Base-by-base conservation (phyloP, 768 basidiomycete species). In the Lentinus brumalis region DNA sequence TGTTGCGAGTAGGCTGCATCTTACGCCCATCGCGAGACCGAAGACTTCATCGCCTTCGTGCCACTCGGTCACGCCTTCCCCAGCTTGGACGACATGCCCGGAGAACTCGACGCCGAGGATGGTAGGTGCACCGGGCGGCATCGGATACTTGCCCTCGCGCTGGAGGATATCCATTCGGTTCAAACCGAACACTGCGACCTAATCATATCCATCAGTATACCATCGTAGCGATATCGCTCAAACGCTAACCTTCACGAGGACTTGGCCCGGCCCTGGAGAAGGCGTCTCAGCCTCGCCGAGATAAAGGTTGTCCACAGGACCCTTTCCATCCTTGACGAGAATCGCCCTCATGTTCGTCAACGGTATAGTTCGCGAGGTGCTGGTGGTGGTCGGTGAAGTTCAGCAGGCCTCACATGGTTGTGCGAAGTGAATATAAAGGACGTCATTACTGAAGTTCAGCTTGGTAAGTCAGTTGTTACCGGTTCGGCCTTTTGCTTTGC, bases 61-160 rank as follows among this genome's bases (percentile, higher is more conserved):
- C 71, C 76, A 81, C 38, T 73, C 67, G 9, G 70, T 64, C 1
- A 71, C 72, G 4, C 66, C 72, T 9, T 74, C 66, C 1, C 80
- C 81, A 6, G 77, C 56, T 45, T 76, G 72, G 18, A 70, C 70
- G 18, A 86, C 67, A 6, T 78, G 79, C 18, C 94, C 95, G 64
- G 92, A 85, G 71, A 96, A 96, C 73, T 96, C 95, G 46, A 94
- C 90, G 4, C 95, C 94, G 9, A 96, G 80, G 69, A 95, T 87
- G 7, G 79, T 74, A 39, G 88, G 87, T 18, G 85, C 83, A 44
- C 87, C 89, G n/a, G 86, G 80, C 32, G 94, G 93, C n/a, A 81
- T 75, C 16, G 91, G 88, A 71, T 94, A 94, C n/a, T 71, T 67
- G 0, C 88, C 90, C 69, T 86, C 79, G 6, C 89, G 83, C 71